Conservation (phyloP, 2,329 filamentous ascomycete species). For the Chrysoporthe cubensis region DNA sequence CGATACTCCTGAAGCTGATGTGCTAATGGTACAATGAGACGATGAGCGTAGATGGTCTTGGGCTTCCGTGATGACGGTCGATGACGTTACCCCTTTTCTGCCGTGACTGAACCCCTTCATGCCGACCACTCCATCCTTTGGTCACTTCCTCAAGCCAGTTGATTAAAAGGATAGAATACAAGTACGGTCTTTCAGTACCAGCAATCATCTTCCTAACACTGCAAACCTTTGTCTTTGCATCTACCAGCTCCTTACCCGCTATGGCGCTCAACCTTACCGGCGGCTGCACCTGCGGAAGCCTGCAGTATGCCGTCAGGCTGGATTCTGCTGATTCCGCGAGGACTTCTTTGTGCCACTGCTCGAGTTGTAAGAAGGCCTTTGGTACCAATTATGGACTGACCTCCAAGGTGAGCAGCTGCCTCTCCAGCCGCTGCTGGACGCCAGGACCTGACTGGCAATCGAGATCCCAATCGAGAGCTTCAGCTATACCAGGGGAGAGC, state of each 20-base stretch:
- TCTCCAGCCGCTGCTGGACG: no score
- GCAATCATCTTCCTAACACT: neutral
- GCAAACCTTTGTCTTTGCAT: neutral
- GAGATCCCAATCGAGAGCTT: conserved; percentile 36
- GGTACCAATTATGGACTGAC: conserved; percentile 41
- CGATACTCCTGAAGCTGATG: neutral
- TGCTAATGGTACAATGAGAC: neutral
- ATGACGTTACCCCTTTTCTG: neutral
- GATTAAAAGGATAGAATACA: neutral
- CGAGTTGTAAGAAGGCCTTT: conserved; percentile 40
- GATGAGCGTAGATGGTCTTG: neutral
- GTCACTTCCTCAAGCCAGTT: neutral
- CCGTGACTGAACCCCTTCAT: neutral
- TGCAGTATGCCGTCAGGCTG: conserved; percentile 36
- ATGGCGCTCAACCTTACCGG: conserved; percentile 30
- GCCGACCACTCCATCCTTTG: neutral
- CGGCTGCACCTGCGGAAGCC: conserved; percentile 33
- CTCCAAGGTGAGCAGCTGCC: conserved; percentile 31
- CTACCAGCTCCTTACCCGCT: neutral
- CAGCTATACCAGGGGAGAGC: conserved; percentile 34
- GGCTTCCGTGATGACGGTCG: neutral
- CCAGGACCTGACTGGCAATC: conserved; percentile 24
- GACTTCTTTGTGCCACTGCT: conserved; percentile 41
- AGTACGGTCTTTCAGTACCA: neutral
- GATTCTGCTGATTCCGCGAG: conserved; percentile 35